These are phyloP conservation scores for Lentinula sp. DNA, from an alignment of 768 basidiomycete species.

Conservation along the genomic window DNA sequence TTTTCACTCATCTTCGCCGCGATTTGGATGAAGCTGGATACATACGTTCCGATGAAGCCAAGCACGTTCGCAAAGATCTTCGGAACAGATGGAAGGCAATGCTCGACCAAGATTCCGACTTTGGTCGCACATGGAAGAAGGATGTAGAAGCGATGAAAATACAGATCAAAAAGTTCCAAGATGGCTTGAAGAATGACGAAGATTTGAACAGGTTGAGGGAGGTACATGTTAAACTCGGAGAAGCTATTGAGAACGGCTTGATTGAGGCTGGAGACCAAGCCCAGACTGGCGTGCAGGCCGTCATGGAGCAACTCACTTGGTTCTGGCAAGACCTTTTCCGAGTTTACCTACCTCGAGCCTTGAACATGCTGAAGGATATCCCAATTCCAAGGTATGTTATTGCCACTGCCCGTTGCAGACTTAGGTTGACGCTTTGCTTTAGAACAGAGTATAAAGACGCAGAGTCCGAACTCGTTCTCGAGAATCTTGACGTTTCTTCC, in stretches of 20 bases:
- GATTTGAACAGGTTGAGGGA: constrained; percentile 40
- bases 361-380: constrained; percentile 48
- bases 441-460: constrained; percentile 69
- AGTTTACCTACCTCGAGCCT: constrained; percentile 62
- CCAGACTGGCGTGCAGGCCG: constrained; percentile 39
- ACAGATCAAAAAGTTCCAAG: constrained; percentile 38
- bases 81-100: constrained; percentile 44
- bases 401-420: not conserved
- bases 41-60: constrained; percentile 42
- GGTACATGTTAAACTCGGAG: constrained; percentile 42
- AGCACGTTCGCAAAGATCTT: constrained; percentile 35
- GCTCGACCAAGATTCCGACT: constrained; percentile 34
- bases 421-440: not conserved
- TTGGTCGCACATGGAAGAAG: constrained; percentile 43
- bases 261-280: constrained; percentile 28
- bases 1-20: constrained; percentile 38
- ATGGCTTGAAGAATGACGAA: constrained; percentile 39
- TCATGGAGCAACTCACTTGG: constrained; percentile 62
- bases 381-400: constrained; percentile 59
- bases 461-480: constrained; percentile 68
- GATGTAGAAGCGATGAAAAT: constrained; percentile 39
- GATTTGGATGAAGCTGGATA: constrained; percentile 48
- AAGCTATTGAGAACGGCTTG: constrained; percentile 40
- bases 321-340: constrained; percentile 80
- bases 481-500: constrained; percentile 66